Evolutionary conservation across 352 stramenopile species (phyloP), one percentile per base, ranked within the genome.

Genomic region (Globisporangium paddicum): DNA sequence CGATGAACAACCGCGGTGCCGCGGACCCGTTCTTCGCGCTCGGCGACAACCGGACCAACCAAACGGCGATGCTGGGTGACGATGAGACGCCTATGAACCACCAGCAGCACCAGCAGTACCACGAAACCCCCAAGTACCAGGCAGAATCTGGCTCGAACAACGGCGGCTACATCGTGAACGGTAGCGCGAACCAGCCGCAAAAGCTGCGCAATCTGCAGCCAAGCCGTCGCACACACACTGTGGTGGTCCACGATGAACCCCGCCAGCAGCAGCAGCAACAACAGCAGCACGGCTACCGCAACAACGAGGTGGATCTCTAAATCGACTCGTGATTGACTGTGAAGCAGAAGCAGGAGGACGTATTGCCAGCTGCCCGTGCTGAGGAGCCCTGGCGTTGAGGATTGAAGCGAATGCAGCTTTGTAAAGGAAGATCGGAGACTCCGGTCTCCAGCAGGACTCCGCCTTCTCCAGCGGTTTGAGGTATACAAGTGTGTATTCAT

Each of bases 21-120:
- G 68, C 63, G 5, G 75, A 82, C 16, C 54, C 71, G 19, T 82
- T 85, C 52, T 85, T 85, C 44, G 72, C 75, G 23, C 62, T 85
- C 13, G 73, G 63, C 23, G 49, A 57, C n/a, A 73, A 79, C 41
- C 55, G 72, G 34, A 54, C 32, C 26, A 64, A 68, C 16, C 60
- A 58, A 16, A 75, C 68, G 48, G 72, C 52, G 44, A 57, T 79
- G n/a, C 50, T 82, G 37, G 75, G 67, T 10, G 67, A 79, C 21
- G 69, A 82, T 45, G 41, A 55, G 8, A 75, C 68, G 0, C 55
- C 26, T 16, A 53, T 53, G 46, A 53, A 68, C 28, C 42, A 58
- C 35, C 35, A 55, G 5, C 50, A 58, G 19, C 37, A 68, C 5
- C 16, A 48, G 38, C 45, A 68, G 5, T 47, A 61, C 30, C 32